These are phyloP conservation scores for Chaetoceros tenuissimus DNA, from an alignment of 108 stramenopile genomes.

Conservation along the genomic window DNA sequence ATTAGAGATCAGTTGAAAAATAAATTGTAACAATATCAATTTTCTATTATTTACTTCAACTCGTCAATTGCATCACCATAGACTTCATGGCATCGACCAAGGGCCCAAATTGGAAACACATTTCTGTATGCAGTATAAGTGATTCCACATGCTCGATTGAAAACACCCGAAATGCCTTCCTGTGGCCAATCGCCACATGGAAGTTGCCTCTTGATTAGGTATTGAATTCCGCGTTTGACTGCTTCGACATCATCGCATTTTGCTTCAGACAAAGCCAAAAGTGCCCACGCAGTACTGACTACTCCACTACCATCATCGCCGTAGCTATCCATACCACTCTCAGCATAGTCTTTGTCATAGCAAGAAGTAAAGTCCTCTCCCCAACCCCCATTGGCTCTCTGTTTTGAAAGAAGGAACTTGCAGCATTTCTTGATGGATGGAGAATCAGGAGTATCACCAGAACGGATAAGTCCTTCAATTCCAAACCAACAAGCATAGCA, in stretches of 20 bases:
- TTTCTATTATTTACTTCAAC: not conserved
- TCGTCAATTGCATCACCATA: constrained; percentile 48
- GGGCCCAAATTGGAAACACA: constrained; percentile 98
- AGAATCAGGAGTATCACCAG: constrained; percentile 61
- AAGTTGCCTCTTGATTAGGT: constrained; percentile 82
- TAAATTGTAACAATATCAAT: no score
- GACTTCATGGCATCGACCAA: constrained; percentile 75
- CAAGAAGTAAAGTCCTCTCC: constrained; percentile 97
- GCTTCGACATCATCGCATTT: constrained; percentile 74
- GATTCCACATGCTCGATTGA: constrained; percentile 97
- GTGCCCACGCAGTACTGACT: constrained; percentile 96
- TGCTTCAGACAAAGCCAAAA: constrained; percentile 83
- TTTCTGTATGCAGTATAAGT: constrained; percentile 99
- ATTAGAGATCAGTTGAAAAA: no score
- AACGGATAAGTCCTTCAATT: constrained; percentile 80
- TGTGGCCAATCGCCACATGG: constrained; percentile 96
- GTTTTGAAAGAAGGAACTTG: constrained; percentile 60
- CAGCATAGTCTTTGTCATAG: constrained; percentile 92
- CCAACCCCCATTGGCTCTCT: constrained; percentile 96
- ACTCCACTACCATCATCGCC: constrained; percentile 90
- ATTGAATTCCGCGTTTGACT: constrained; percentile 64
- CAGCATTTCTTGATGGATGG: constrained; percentile 47
- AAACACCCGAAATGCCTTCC: constrained; percentile 97
- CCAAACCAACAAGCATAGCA: constrained; percentile 97
- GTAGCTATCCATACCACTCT: constrained; percentile 78